Evolutionary conservation across 2,329 filamentous ascomycete species (phyloP).

Genomic region (Fusarium albidum): DNA sequence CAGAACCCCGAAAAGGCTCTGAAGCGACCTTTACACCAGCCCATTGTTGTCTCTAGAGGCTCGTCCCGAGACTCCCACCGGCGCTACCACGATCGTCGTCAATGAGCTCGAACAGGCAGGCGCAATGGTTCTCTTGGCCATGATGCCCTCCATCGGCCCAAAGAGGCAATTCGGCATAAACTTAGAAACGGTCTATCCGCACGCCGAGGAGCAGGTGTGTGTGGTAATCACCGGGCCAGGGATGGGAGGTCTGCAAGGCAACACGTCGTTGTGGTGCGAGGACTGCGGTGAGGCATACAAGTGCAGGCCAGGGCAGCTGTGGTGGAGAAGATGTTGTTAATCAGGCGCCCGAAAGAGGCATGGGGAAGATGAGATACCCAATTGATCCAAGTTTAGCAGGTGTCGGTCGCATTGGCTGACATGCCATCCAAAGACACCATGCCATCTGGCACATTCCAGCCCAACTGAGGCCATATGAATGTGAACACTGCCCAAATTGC

Average conservation of each 20-base stretch:
- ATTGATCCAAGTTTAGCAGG: constrained; percentile 33
- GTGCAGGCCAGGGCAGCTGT: constrained; percentile 22
- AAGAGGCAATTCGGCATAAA: constrained; percentile 9
- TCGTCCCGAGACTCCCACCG: constrained; percentile 37
- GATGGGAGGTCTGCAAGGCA: constrained; percentile 26
- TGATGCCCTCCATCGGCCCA: constrained; percentile 5
- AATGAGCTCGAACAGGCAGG: constrained; percentile 23
- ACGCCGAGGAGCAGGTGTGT: constrained; percentile 12
- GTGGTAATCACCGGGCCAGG: constrained; percentile 11
- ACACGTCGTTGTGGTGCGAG: constrained; percentile 19
- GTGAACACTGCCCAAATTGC: constrained; percentile 33
- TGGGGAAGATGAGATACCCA: constrained; percentile 40
- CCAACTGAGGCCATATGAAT: constrained; percentile 35
- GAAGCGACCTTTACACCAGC: constrained; percentile 65
- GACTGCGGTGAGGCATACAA: constrained; percentile 34
- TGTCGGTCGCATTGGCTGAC: constrained; percentile 32
- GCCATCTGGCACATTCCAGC: constrained; percentile 55
- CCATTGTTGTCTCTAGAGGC: constrained; percentile 55
- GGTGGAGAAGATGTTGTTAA: constrained; percentile 28
- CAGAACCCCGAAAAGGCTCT: constrained; percentile 57
- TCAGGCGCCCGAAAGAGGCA: constrained; percentile 31
- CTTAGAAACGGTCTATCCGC: constrained; percentile 8
- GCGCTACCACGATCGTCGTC: constrained; percentile 40
- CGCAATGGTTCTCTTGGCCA: constrained; percentile 12
- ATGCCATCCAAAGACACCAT: constrained; percentile 52